phyloP scores from a whole-genome alignment of 495 filamentous ascomycete genomes.

The Penicillium pulvis region DNA sequence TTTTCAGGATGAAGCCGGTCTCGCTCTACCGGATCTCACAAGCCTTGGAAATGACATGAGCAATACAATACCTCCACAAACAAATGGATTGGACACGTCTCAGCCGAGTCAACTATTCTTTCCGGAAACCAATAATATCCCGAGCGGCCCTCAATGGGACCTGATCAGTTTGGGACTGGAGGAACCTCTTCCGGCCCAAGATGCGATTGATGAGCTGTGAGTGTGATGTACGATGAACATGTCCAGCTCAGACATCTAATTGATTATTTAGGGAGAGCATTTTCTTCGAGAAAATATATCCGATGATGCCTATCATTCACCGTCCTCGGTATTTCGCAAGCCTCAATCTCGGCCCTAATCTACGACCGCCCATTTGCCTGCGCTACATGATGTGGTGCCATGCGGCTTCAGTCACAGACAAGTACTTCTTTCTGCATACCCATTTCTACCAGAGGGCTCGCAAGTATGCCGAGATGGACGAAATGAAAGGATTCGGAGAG shows the following conservation, averaged over 20 bases:
- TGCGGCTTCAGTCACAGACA: conserved; percentile 11
- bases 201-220: conserved; percentile 89
- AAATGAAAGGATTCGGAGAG: conserved; percentile 93
- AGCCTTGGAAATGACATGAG: conserved; percentile 25
- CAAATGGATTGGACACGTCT: conserved; percentile 31
- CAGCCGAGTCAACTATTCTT: conserved; percentile 23
- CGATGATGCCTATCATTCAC: conserved; percentile 13
- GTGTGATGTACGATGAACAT: conserved; percentile 20
- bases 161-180: conserved; percentile 93
- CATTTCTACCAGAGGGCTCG: conserved; percentile 13
- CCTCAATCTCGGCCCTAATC: conserved; percentile 43
- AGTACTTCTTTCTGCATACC: conserved; percentile 11
- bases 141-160: conserved; percentile 68
- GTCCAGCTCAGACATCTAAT: neutral
- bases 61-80: conserved; percentile 23
- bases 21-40: conserved; percentile 30
- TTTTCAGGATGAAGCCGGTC: conserved; percentile 26
- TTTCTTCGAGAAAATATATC: conserved; percentile 12
- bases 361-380: conserved; percentile 9
- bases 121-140: conserved; percentile 31
- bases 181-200: conserved; percentile 84
- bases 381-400: conserved; percentile 15
- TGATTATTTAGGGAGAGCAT: conserved; percentile 2
- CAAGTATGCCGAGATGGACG: conserved; percentile 78
- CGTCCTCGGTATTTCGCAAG: conserved; percentile 9